Base-by-base conservation (phyloP, 192 early-diverging fungal genomes). In the Paraglomus brasilianum region DNA sequence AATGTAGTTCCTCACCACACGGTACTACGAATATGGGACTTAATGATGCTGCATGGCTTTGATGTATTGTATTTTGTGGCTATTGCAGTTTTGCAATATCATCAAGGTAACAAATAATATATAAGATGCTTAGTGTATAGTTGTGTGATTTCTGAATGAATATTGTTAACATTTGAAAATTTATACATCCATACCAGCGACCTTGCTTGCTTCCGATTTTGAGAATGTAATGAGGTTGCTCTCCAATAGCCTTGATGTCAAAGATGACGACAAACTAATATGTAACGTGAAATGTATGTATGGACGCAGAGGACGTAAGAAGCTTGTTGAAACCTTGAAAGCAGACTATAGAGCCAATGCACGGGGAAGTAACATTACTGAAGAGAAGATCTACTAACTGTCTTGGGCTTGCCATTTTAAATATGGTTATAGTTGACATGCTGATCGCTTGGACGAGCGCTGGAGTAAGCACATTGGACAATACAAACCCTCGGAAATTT, bases 11-110 rank as follows among this genome's bases (percentile, higher is more conserved):
- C 67, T 14, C 79, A 83, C 70, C 78, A 81, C 39, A 82, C 79
- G 30, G 30, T 86, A 48, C 49, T 86, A 13, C 71, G 84, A 38
- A 82, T 86, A 45, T 86, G 84, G 84, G 84, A 86, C 45, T 69
- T 79, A 39, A 71, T 83, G 24, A 68, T 82, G 44, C 48, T 86
- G 21, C 69, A 74, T 58, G 84, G 84, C 2, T 86, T 80, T 69
- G 82, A 86, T 66, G 66, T 81, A 62, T 66, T 86, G 1, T 82
- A 82, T 52, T 80, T 76, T 72, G 78, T 79, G 59, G 82, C 84
- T 10, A 22, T 86, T 30, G 79, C 76, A 5, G 57, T 86, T 15
- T 43, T 86, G 43, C 79, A 81, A 30, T 77, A 51, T 17, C 46
- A 77, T 66, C 69, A 86, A 79, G 39, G 84, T 86, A 74, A 65